A percentile compares a stretch with the other conserved stretches of the same genome.
Evolutionary conservation across 148 eudicot species (phyloP).

Genomic region (Vaccinium vitisidaea): DNA sequence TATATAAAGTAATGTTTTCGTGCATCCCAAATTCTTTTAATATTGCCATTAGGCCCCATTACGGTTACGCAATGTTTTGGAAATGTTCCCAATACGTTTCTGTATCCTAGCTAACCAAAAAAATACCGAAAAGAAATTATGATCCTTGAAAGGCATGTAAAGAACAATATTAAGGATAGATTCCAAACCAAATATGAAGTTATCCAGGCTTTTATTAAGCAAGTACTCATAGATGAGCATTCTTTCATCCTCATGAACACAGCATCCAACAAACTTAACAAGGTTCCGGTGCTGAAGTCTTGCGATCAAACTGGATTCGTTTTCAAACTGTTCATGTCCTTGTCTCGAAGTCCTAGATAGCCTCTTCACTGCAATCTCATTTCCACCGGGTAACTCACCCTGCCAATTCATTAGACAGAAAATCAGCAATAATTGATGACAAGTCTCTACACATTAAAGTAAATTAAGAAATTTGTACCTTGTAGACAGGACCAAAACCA

Average conservation of each 20-base stretch:
- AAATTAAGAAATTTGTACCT: slow-evolving; percentile 18
- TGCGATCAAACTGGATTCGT: slow-evolving; percentile 20
- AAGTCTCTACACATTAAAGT: not conserved
- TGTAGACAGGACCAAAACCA: slow-evolving; percentile 39
- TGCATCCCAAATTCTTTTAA: not conserved
- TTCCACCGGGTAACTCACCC: slow-evolving; percentile 22
- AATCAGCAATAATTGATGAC: not conserved
- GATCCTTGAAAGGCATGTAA: not conserved
- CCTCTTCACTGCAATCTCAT: slow-evolving; percentile 26
- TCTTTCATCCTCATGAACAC: slow-evolving; percentile 24
- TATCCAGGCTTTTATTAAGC: slow-evolving; percentile 60
- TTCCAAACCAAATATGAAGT: slow-evolving; percentile 33
- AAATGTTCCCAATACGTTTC: not conserved
- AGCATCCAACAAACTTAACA: slow-evolving; percentile 24
- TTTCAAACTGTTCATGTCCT: slow-evolving; percentile 25
- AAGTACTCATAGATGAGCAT: slow-evolving; percentile 40
- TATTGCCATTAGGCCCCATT: not conserved
- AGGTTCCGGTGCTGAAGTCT: slow-evolving; percentile 30
- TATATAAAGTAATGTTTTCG: not conserved
- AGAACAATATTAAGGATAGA: not conserved
- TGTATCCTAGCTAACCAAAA: not conserved
- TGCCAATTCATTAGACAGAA: not conserved
- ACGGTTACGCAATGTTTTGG: not conserved
- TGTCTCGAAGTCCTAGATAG: slow-evolving; percentile 21
- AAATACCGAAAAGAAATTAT: not conserved